phyloP scores from a whole-genome alignment of 208 protist genomes.

The Trypanosoma grayi region DNA sequence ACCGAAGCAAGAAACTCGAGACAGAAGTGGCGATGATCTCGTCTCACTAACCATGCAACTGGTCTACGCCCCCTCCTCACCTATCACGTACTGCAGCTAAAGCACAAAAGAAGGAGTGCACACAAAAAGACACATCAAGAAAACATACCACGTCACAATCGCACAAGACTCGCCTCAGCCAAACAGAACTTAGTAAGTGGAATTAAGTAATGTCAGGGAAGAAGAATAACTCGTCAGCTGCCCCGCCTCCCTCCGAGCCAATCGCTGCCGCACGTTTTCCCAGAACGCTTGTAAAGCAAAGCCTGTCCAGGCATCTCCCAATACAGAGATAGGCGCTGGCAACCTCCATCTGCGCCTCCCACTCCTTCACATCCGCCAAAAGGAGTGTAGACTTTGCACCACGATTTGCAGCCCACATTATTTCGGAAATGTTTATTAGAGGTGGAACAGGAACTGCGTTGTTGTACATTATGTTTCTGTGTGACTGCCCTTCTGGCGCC shows the following conservation, averaged over 20 bases:
- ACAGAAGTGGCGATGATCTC: too few relatives aligned
- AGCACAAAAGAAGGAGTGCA: neutral
- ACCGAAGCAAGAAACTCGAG: too few relatives aligned
- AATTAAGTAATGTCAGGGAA: constrained; percentile 8
- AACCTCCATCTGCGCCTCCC: constrained; percentile 25
- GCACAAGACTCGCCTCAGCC: too few relatives aligned
- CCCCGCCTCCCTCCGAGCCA: neutral
- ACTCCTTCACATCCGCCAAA: constrained; percentile 22
- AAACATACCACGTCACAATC: too few relatives aligned
- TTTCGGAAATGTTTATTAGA: neutral
- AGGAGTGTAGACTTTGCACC: constrained; percentile 5
- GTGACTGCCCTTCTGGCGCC: neutral
- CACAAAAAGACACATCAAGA: neutral
- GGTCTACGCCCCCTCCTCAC: too few relatives aligned
- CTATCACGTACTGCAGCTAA: too few relatives aligned
- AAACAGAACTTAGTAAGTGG: neutral
- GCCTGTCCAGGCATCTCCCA: constrained; percentile 22
- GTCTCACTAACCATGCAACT: too few relatives aligned
- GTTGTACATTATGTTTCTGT: constrained; percentile 5
- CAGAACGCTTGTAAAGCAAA: constrained; percentile 23
- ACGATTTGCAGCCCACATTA: neutral
- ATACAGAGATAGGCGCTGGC: constrained; percentile 26
- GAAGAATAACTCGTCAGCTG: constrained; percentile 18
- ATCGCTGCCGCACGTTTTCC: neutral
- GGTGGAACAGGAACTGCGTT: constrained; percentile 14